Evolutionary conservation across 1,284 basidiomycete species (phyloP).

Genomic region (Entoloma clypeatum): DNA sequence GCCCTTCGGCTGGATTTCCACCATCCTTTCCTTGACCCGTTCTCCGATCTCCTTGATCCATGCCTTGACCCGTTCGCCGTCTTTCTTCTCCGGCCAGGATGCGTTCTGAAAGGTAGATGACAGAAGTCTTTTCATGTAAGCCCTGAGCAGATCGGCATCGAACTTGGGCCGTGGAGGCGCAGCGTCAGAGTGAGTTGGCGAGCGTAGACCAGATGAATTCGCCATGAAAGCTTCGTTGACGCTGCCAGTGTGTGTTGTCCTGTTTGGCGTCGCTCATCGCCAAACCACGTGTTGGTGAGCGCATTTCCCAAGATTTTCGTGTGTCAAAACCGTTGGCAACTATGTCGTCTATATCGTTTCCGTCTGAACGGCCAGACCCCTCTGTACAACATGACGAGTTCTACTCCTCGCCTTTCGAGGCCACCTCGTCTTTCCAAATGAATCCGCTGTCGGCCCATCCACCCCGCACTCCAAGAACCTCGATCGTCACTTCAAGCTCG

Average conservation of each 20-base stretch:
- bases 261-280: constrained; percentile 8
- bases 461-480: constrained; percentile 66
- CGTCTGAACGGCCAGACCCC: constrained; percentile 27
- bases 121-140: constrained; percentile 77
- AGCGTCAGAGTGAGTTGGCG: constrained; percentile 50
- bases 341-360: constrained; percentile 53
- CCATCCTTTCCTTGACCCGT: constrained; percentile 76
- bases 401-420: constrained; percentile 38
- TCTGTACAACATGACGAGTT: constrained; percentile 31
- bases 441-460: constrained; percentile 75
- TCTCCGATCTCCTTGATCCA: constrained; percentile 83
- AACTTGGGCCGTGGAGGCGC: constrained; percentile 61
- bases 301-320: too few relatives aligned
- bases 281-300: constrained; percentile 17
- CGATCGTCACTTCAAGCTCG: constrained; percentile 35
- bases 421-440: constrained; percentile 62
- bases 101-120: constrained; percentile 59
- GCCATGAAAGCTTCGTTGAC: constrained; percentile 28
- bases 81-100: constrained; percentile 63
- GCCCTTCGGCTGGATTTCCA: constrained; percentile 72
- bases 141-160: constrained; percentile 65
- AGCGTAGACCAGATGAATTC: constrained; percentile 43
- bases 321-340: constrained; percentile 1
- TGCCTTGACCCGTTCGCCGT: constrained; percentile 61
- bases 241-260: constrained; percentile 13